Base-by-base conservation (phyloP, 2,329 filamentous ascomycete genomes). In the Rhinocladiella mackenziei region DNA sequence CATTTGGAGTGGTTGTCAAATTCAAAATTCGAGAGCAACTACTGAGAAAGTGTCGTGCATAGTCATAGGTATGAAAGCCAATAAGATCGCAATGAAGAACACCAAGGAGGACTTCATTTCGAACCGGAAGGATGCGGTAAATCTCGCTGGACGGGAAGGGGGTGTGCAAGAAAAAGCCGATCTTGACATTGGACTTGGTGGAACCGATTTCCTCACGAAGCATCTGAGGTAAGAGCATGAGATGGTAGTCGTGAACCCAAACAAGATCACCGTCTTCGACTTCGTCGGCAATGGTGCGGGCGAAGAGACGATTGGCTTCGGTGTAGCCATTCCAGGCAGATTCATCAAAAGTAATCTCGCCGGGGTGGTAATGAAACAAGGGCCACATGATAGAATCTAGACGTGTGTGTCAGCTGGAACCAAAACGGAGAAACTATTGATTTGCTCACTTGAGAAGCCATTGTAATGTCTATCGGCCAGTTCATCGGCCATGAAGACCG, bases 1-100 rank as follows among this genome's bases (percentile, higher is more conserved):
- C 89, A 59, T 94, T 96, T 0, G 91, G 91, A 1, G 89, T 94
- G 1, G 91, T 96, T 18, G 65, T 64, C 36, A 74, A 58, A 39
- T 68, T 68, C 74, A 96, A 75, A 56, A 97, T 92, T 54, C 91
- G 84, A n/a, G 89, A 91, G 70, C 92, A 97, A 62, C 86, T 91
- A 70, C 89, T 95, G 56, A 98, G 71, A 71, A 97, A 98, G 68
- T 98, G 92, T 39, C 92, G 80, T n/a, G 89, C 91, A 62, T 98
- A 98, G 69, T 97, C 91, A 70, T 96, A 97, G 19, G 92, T 98
- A 68, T 98, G 92, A 73, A 98, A 97, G 22, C 92, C 92, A 61
- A 97, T 88, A 48, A 98, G 73, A 63, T 97, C 92, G 71, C 91
- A 95, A 63, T 94, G 85, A 23, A 98, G 75, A 28, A 97, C 81